A percentile compares a stretch with the other conserved stretches of the same genome.
These are phyloP conservation scores for Ustilago tritici DNA, from an alignment of 1,284 basidiomycete genomes.

Conservation along the genomic window DNA sequence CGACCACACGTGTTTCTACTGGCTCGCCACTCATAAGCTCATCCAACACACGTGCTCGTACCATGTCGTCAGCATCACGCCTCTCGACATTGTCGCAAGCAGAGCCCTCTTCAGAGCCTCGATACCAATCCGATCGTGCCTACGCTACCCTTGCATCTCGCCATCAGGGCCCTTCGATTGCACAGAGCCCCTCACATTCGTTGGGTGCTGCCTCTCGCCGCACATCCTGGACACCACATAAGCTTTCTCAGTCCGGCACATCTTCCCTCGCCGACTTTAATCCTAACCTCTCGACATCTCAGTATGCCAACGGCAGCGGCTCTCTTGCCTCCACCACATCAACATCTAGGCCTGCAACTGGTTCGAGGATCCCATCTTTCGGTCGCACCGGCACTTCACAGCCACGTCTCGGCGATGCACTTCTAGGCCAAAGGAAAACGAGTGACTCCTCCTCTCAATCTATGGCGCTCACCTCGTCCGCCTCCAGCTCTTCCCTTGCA, in stretches of 20 bases:
- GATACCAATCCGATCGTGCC: constrained; percentile 15
- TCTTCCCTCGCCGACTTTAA: constrained; percentile 31
- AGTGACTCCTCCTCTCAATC: constrained; percentile 39
- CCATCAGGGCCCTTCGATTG: constrained; percentile 9
- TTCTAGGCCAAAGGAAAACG: constrained; percentile 45
- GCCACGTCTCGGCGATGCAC: constrained; percentile 48
- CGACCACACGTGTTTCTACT: constrained; percentile 24
- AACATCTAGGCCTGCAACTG: constrained; percentile 28
- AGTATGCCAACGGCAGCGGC: not conserved
- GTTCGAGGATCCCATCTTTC: constrained; percentile 45
- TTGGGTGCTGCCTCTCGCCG: constrained; percentile 23
- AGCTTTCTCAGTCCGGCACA: constrained; percentile 13
- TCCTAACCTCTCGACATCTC: constrained; percentile 14
- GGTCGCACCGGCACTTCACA: constrained; percentile 33
- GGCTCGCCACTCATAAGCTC: constrained; percentile 22
- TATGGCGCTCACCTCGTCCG: constrained; percentile 25
- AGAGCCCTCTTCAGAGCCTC: constrained; percentile 13
- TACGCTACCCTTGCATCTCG: constrained; percentile 31
- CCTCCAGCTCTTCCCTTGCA: constrained; percentile 38
- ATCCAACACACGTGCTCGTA: constrained; percentile 22
- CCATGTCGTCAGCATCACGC: constrained; percentile 35
- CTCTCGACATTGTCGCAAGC: constrained; percentile 12
- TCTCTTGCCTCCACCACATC: not conserved
- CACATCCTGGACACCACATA: constrained; percentile 40
- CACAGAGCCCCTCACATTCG: constrained; percentile 13